Percentiles rank a stretch among this genome's conserved stretches.
phyloP scores from a whole-genome alignment of 495 filamentous ascomycete genomes.

The Daldinia childiae region DNA sequence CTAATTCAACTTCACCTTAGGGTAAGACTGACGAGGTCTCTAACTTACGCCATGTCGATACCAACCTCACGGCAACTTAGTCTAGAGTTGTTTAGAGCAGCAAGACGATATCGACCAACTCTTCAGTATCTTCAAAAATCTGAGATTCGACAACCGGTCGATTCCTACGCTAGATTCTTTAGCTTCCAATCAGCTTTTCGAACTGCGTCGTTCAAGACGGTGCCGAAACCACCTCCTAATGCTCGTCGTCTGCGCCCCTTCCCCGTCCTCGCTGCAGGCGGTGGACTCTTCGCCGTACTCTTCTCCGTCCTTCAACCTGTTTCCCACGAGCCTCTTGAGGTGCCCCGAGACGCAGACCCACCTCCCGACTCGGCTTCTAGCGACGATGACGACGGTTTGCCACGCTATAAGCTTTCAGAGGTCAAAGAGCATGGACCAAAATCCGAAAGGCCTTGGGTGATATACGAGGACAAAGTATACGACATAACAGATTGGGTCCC shows the following conservation, averaged over 20 bases:
- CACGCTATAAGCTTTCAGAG: slow-evolving; percentile 58
- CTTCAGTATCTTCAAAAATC: slow-evolving; percentile 2
- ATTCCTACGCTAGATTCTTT: background rate
- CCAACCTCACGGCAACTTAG: slow-evolving; percentile 26
- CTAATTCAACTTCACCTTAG: slow-evolving; percentile 9
- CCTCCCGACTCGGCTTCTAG: slow-evolving; percentile 24
- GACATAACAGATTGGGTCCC: slow-evolving; percentile 68
- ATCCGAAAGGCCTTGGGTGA: slow-evolving; percentile 61
- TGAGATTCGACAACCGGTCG: slow-evolving; percentile 5
- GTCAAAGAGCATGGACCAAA: slow-evolving; percentile 58
- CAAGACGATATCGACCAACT: slow-evolving; percentile 13
- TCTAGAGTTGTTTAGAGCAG: slow-evolving; percentile 14
- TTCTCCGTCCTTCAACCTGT: slow-evolving; percentile 40
- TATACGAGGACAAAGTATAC: slow-evolving; percentile 63
- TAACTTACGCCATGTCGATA: slow-evolving; percentile 28
- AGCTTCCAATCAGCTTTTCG: slow-evolving; percentile 15
- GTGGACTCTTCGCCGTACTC: slow-evolving; percentile 40
- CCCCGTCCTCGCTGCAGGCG: slow-evolving; percentile 38
- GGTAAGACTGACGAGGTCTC: background rate
- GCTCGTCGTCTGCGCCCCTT: slow-evolving; percentile 34
- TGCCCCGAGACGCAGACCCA: slow-evolving; percentile 6
- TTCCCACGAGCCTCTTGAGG: slow-evolving; percentile 31
- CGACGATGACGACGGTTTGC: slow-evolving; percentile 49
- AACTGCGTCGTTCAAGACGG: slow-evolving; percentile 19
- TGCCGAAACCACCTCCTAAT: slow-evolving; percentile 10